Conservation (phyloP, 108 stramenopile genomes). For the Skeletonema costatum region DNA sequence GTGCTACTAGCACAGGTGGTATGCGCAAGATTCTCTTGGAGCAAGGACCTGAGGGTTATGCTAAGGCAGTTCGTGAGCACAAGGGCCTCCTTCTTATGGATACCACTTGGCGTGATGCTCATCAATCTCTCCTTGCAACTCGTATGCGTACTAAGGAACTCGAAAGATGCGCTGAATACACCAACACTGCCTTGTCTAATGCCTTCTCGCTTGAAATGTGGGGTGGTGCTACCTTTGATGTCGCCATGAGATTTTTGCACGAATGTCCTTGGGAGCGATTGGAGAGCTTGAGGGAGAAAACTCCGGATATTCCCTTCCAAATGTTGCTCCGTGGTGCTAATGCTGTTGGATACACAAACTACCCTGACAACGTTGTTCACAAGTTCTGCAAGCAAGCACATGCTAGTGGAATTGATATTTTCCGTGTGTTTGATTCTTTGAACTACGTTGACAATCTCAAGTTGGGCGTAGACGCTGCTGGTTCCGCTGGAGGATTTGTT, state of each 20-base stretch:
- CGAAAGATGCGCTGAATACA: constrained; percentile 84
- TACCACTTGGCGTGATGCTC: constrained; percentile 98
- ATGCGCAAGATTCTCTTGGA: constrained; percentile 53
- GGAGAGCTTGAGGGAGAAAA: constrained; percentile 60
- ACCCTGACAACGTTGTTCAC: constrained; percentile 87
- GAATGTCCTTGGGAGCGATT: constrained; percentile 90
- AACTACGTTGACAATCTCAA: constrained; percentile 87
- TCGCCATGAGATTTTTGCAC: constrained; percentile 85
- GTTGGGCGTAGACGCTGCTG: constrained; percentile 85
- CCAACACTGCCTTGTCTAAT: constrained; percentile 67
- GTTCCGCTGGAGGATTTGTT: constrained; percentile 79
- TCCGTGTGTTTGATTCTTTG: constrained; percentile 90
- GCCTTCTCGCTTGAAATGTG: constrained; percentile 94
- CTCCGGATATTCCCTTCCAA: constrained; percentile 83
- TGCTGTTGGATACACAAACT: constrained; percentile 85
- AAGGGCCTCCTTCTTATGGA: constrained; percentile 93
- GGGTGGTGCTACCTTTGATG: constrained; percentile 98
- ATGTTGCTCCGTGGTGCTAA: constrained; percentile 90
- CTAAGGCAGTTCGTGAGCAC: constrained; percentile 89
- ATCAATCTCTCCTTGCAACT: constrained; percentile 96
- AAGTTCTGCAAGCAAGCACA: constrained; percentile 80
- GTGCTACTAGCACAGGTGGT: constrained; percentile 13
- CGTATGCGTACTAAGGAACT: constrained; percentile 92
- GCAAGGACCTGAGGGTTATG: constrained; percentile 90
- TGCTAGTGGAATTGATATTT: constrained; percentile 82